phyloP scores from a whole-genome alignment of 371 early-diverging fungal genomes.

The Mucor saturninus region DNA sequence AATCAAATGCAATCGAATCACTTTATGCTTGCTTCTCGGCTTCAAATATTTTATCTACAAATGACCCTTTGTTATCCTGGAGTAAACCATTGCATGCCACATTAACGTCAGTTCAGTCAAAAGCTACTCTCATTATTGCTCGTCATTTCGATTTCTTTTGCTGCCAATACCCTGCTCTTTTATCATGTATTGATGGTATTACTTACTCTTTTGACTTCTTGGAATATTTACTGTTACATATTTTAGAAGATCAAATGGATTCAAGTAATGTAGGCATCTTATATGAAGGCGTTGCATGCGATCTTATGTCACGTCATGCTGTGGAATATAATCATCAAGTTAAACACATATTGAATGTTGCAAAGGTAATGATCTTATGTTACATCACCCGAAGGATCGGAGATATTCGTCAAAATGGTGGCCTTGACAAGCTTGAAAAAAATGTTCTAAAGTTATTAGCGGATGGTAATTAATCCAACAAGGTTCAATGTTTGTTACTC shows the following conservation, averaged over 20 bases:
- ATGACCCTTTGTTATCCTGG: slow-evolving; percentile 31
- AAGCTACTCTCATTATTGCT: slow-evolving; percentile 36
- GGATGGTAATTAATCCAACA: slow-evolving; percentile 32
- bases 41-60: slow-evolving; percentile 21
- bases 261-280: slow-evolving; percentile 35
- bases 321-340: slow-evolving; percentile 41
- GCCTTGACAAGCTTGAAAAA: slow-evolving; percentile 32
- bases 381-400: slow-evolving; percentile 32
- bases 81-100: slow-evolving; percentile 32
- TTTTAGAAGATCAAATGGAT: slow-evolving; percentile 41
- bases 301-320: slow-evolving; percentile 46
- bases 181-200: slow-evolving; percentile 52
- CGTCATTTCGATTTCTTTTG: slow-evolving; percentile 42
- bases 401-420: slow-evolving; percentile 27
- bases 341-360: slow-evolving; percentile 36
- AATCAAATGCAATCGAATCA: slow-evolving; percentile 39
- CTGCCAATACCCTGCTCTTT: slow-evolving; percentile 41
- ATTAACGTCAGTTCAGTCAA: slow-evolving; percentile 28
- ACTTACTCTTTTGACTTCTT: slow-evolving; percentile 46
- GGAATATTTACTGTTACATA: slow-evolving; percentile 35
- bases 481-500: not conserved
- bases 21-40: slow-evolving; percentile 36
- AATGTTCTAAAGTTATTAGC: slow-evolving; percentile 30
- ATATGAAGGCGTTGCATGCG: slow-evolving; percentile 46
- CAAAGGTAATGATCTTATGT: slow-evolving; percentile 32